A percentile compares a stretch with the other conserved stretches of the same genome.
Evolutionary conservation across 176 grass and related monocot species (phyloP).

Genomic region (Oryza meridionalis): DNA sequence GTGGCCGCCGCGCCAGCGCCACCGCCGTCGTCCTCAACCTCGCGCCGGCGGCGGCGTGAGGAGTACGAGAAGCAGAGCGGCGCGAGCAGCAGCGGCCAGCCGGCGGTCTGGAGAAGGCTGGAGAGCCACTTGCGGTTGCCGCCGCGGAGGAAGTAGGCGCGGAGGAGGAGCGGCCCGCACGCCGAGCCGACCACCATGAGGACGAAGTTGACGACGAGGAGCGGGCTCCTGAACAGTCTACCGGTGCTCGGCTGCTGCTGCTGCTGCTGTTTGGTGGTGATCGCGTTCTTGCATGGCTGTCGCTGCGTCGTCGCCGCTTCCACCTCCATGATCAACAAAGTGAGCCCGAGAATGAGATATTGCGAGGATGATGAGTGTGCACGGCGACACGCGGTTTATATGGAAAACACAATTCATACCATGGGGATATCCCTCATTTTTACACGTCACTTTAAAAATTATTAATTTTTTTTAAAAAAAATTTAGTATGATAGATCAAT

Average conservation of each 20-base stretch:
- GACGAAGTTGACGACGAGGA: constrained; percentile 58
- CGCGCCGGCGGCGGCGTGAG: background rate
- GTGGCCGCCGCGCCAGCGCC: background rate
- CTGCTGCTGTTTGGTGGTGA: background rate
- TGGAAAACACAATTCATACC: background rate
- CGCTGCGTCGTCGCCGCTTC: constrained; percentile 39
- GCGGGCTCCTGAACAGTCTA: constrained; percentile 26
- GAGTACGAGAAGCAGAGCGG: constrained; percentile 59
- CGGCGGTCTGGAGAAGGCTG: constrained; percentile 65
- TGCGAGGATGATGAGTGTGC: background rate
- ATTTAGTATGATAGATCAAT: no score
- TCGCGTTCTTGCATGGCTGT: constrained; percentile 25
- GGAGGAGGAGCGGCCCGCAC: constrained; percentile 63
- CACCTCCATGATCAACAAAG: constrained; percentile 48
- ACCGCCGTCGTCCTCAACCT: background rate
- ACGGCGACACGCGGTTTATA: background rate
- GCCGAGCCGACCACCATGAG: constrained; percentile 61
- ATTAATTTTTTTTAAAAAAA: no score
- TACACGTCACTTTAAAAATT: no score
- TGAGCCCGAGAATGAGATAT: background rate
- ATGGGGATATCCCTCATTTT: no score
- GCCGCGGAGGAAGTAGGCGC: constrained; percentile 77
- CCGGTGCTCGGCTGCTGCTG: background rate
- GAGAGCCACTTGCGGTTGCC: constrained; percentile 72
- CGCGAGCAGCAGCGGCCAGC: constrained; percentile 62